These are phyloP conservation scores for Dissoconium aciculare DNA, from an alignment of 2,329 filamentous ascomycete genomes.

Conservation along the genomic window DNA sequence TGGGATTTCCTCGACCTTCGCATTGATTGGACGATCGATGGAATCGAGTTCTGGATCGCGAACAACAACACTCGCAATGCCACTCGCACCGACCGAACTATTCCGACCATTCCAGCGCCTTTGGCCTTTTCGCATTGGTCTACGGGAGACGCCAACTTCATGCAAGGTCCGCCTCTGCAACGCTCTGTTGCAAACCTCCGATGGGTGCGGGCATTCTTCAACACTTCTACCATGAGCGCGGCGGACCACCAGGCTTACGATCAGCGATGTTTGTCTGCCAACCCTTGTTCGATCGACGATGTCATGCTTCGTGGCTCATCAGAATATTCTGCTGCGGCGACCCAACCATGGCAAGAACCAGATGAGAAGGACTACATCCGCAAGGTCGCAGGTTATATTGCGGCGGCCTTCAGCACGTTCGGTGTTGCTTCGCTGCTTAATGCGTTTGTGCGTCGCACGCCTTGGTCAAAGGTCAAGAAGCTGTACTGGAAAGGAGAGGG, in stretches of 20 bases:
- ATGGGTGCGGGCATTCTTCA: conserved; percentile 38
- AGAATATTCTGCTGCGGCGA: conserved; percentile 10
- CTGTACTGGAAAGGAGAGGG: conserved; percentile 9
- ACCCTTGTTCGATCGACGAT: conserved; percentile 18
- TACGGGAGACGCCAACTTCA: conserved; percentile 30
- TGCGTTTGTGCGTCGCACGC: conserved; percentile 16
- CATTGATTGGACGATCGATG: conserved; percentile 34
- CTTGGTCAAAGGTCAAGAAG: conserved; percentile 15
- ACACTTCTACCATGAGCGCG: conserved; percentile 29
- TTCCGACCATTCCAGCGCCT: conserved; percentile 30
- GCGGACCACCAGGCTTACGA: conserved; percentile 9
- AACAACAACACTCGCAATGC: conserved; percentile 12
- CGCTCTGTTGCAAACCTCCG: conserved; percentile 29
- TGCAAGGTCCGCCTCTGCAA: conserved; percentile 31
- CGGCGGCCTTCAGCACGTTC: conserved; percentile 17
- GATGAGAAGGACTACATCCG: conserved; percentile 8
- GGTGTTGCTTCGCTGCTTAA: conserved; percentile 17
- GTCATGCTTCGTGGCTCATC: conserved; percentile 15
- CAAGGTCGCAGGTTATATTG: conserved; percentile 15
- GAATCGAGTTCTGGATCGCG: conserved; percentile 31
- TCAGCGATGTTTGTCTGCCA: conserved; percentile 7
- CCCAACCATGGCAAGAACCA: conserved; percentile 10
- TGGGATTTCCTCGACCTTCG: conserved; percentile 34
- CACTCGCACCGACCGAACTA: conserved; percentile 21
- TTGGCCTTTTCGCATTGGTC: conserved; percentile 37